These are phyloP conservation scores for Russula foetens DNA, from an alignment of 768 basidiomycete genomes.

Conservation along the genomic window DNA sequence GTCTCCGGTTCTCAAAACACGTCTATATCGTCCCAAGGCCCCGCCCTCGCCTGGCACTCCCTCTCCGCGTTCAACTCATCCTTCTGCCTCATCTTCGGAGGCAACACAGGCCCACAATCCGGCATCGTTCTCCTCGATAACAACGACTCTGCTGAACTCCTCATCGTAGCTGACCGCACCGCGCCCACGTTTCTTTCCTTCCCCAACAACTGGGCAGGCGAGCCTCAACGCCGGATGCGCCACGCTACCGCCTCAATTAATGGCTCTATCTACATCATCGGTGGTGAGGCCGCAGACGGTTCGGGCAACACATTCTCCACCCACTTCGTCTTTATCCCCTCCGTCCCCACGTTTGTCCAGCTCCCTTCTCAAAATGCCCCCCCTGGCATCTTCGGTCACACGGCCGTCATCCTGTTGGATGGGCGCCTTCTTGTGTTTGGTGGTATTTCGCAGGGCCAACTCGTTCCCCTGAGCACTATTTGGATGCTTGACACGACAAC, in stretches of 20 bases:
- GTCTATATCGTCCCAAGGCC: slow-evolving; percentile 40
- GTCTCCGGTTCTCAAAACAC: slow-evolving; percentile 38
- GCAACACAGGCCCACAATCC: slow-evolving; percentile 57
- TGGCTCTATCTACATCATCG: slow-evolving; percentile 61
- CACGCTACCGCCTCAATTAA: slow-evolving; percentile 50
- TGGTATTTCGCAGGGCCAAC: slow-evolving; percentile 43
- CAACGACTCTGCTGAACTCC: slow-evolving; percentile 55
- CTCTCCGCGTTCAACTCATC: slow-evolving; percentile 56
- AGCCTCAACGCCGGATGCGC: slow-evolving; percentile 72
- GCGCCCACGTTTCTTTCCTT: slow-evolving; percentile 41
- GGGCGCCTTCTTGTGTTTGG: slow-evolving; percentile 69
- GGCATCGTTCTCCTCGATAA: slow-evolving; percentile 39
- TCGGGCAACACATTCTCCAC: slow-evolving; percentile 56
- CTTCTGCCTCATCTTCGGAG: slow-evolving; percentile 62
- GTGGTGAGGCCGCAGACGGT: slow-evolving; percentile 77
- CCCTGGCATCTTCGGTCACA: slow-evolving; percentile 64
- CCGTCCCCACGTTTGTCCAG: slow-evolving; percentile 40
- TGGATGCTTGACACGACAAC: slow-evolving; percentile 57
- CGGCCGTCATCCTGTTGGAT: slow-evolving; percentile 58
- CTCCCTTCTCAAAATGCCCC: slow-evolving; percentile 53
- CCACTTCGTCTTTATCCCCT: slow-evolving; percentile 54
- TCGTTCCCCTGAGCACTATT: slow-evolving; percentile 50
- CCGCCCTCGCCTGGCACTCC: slow-evolving; percentile 72
- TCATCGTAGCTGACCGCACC: slow-evolving; percentile 36
- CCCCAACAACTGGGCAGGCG: slow-evolving; percentile 44